Base-by-base conservation (phyloP, 2,329 filamentous ascomycete genomes). In the Paraconiothyrium brasiliense region DNA sequence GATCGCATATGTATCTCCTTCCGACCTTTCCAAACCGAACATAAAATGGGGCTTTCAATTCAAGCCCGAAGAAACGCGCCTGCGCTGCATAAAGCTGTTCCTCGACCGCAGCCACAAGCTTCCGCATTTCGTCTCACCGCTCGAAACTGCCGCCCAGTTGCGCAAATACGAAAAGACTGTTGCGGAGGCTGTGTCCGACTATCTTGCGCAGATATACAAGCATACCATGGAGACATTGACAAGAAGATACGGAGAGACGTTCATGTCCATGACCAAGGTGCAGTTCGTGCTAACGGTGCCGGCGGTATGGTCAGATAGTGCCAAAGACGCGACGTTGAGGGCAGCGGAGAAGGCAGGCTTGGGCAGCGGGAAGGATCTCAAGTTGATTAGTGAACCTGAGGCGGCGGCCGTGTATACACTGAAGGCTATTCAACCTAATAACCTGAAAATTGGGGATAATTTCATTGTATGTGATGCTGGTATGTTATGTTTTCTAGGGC, bases 41-140 rank as follows among this genome's bases (percentile, higher is more conserved):
- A 78, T 82, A 56, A 90, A 90, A 86, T 94, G 92, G 92, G 92
- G 92, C 0, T 94, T 93, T 76, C 90, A 94, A 76, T 92, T 93
- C 83, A 89, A 88, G 71, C 90, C 91, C 1, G 90, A 93, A 71
- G 90, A 93, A 77, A 85, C 89, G 49, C 86, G 91, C 22, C 84
- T 94, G 32, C 89, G 91, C 11, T 94, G 92, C 75, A 92, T 94
- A 82, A 94, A 94, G 82, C 85, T 94, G 27, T 93, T 94, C 72
- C 88, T 94, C 39, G 92, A 94, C 76, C 87, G 90, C 24, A 89
- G 90, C 47, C 92, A 94, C 78, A 92, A 92, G 77, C 84, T 94
- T 27, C 92, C 92, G 8, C 91, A 92, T 67, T 94, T 93, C 67
- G 90, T 94, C 63, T 92, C 89, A 69, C 89, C 90, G 8, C 84